Conservation (phyloP, 1,139 yeast species). For the Blastobotrys proliferans region DNA sequence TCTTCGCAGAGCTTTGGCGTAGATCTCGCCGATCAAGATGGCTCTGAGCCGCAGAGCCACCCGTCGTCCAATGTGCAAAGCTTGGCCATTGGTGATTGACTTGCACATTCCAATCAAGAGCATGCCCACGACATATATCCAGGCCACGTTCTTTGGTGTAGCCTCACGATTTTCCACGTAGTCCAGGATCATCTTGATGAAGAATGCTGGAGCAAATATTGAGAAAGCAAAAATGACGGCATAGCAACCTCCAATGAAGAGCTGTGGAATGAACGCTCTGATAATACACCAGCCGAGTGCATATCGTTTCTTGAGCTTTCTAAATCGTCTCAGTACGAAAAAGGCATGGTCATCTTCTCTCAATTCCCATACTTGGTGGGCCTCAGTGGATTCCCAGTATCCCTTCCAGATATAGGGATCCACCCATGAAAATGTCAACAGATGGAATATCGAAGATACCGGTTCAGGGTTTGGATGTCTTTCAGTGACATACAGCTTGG, state of each 20-base stretch:
- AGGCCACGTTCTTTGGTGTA: conserved; percentile 67
- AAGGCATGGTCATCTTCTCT: conserved; percentile 77
- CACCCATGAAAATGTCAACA: conserved; percentile 72
- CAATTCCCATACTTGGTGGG: conserved; percentile 80
- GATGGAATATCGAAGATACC: conserved; percentile 53
- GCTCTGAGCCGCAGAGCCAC: conserved; percentile 89
- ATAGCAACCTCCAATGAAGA: conserved; percentile 66
- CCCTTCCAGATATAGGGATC: conserved; percentile 67
- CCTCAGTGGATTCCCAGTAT: conserved; percentile 49
- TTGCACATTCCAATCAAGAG: conserved; percentile 60
- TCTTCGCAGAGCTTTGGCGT: conserved; percentile 87
- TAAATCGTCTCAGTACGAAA: conserved; percentile 56
- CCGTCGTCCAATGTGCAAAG: conserved; percentile 87
- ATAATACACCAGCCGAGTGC: conserved; percentile 56
- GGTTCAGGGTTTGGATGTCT: conserved; percentile 73
- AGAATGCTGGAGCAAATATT: conserved; percentile 71
- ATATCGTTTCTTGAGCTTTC: conserved; percentile 36
- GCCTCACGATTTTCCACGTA: conserved; percentile 70
- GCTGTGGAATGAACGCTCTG: conserved; percentile 54
- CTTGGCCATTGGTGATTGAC: conserved; percentile 68
- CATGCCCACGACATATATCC: conserved; percentile 81
- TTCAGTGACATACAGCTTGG: conserved; percentile 34
- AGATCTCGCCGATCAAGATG: conserved; percentile 82
- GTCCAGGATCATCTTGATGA: conserved; percentile 73
- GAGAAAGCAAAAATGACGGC: conserved; percentile 63